These are phyloP conservation scores for Gossypium rotundifolium DNA, from an alignment of 345 rosid species.

Conservation along the genomic window DNA sequence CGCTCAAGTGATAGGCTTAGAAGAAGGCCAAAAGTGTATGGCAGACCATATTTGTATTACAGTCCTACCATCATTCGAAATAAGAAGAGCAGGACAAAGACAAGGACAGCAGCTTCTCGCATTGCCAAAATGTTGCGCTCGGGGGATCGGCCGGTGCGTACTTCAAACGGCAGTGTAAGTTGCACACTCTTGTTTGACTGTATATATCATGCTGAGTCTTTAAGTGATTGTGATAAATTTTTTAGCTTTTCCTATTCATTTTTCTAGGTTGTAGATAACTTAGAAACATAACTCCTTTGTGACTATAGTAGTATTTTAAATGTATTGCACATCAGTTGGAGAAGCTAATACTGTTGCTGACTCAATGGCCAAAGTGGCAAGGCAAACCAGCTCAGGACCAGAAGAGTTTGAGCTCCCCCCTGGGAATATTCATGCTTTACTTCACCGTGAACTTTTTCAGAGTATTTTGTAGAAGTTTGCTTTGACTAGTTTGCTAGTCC, in stretches of 20 bases:
- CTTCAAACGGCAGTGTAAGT: conserved; percentile 56
- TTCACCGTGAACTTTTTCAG: too few species aligned
- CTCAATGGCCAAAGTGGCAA: too few species aligned
- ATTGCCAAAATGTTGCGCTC: conserved; percentile 77
- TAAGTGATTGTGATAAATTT: background rate
- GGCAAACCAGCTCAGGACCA: too few species aligned
- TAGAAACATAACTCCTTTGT: background rate
- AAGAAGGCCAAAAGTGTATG: conserved; percentile 68
- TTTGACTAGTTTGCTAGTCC: too few species aligned
- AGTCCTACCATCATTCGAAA: conserved; percentile 44
- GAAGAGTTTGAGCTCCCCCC: too few species aligned
- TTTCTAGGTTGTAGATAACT: background rate
- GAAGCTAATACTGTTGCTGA: too few species aligned
- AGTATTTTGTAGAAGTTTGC: too few species aligned
- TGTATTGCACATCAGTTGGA: background rate
- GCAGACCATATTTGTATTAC: conserved; percentile 61
- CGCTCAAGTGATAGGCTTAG: conserved; percentile 90
- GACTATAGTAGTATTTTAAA: background rate
- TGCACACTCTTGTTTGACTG: background rate
- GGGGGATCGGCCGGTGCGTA: conserved; percentile 49
- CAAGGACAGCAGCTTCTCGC: conserved; percentile 93
- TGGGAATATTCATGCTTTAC: too few species aligned
- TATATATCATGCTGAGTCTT: background rate
- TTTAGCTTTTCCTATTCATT: background rate
- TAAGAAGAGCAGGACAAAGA: conserved; percentile 70